phyloP scores from a whole-genome alignment of 2,329 filamentous ascomycete genomes.

The Penicillium paneum region DNA sequence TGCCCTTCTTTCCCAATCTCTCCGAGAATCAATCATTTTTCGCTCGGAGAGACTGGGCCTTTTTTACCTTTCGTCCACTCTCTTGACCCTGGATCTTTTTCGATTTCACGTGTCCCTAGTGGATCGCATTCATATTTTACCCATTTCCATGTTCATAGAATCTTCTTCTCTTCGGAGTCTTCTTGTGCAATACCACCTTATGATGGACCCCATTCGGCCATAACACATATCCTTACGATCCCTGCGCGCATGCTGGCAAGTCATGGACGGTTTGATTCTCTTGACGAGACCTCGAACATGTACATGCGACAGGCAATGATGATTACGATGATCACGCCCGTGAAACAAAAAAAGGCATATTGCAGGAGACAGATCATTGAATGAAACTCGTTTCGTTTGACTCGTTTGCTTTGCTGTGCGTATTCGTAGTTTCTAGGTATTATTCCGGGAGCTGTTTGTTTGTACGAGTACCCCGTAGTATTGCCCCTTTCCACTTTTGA shows the following conservation, averaged over 20 bases:
- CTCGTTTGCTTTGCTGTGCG: neutral
- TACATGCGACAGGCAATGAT: slow-evolving; percentile 3
- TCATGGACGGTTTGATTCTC: slow-evolving; percentile 1
- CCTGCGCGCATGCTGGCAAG: slow-evolving; percentile 7
- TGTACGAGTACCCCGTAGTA: neutral
- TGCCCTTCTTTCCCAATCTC: slow-evolving; percentile 17
- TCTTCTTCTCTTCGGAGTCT: slow-evolving; percentile 9
- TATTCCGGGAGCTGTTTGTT: neutral
- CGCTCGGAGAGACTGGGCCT: neutral
- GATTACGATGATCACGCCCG: slow-evolving; percentile 2
- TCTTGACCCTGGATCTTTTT: slow-evolving; percentile 9
- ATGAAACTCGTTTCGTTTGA: neutral
- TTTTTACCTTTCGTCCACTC: slow-evolving; percentile 18
- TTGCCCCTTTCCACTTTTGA: neutral
- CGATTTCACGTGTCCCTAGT: slow-evolving; percentile 16
- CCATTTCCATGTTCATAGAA: slow-evolving; percentile 12
- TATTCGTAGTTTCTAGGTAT: neutral
- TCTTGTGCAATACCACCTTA: slow-evolving; percentile 23
- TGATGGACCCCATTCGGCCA: slow-evolving; percentile 10
- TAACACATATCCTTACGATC: neutral
- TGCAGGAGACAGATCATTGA: neutral
- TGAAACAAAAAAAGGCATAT: neutral
- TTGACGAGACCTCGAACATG: slow-evolving; percentile 6
- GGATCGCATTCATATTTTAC: slow-evolving; percentile 13
- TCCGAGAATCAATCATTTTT: neutral